A percentile compares a stretch with the other conserved stretches of the same genome.
Conservation (phyloP, 495 filamentous ascomycete species). For the Oidiodendron maius region DNA sequence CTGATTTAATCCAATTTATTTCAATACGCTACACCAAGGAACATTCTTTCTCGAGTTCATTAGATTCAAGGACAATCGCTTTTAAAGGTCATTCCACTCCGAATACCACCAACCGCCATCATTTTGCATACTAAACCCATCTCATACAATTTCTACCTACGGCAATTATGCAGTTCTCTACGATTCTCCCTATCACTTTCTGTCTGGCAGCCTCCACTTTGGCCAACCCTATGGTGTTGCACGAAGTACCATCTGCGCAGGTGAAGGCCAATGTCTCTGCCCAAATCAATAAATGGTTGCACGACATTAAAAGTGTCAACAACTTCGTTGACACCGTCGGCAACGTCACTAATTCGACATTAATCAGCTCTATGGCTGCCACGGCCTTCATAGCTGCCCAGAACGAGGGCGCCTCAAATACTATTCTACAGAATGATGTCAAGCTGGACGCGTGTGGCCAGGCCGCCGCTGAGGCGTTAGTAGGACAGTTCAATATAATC, state of each 20-base stretch:
- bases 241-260: neutral
- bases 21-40: neutral
- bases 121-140: slow-evolving; percentile 5
- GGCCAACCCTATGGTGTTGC: slow-evolving; percentile 1
- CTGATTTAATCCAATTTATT: neutral
- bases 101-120: slow-evolving; percentile 5
- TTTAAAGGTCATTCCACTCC: neutral
- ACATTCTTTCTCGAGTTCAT: slow-evolving; percentile 7
- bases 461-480: slow-evolving; percentile 4
- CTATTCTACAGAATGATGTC: slow-evolving; percentile 6
- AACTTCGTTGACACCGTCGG: slow-evolving; percentile 7
- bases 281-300: slow-evolving; percentile 5
- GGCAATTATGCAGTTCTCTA: slow-evolving; percentile 11
- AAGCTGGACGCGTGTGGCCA: slow-evolving; percentile 4
- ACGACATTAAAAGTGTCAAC: slow-evolving; percentile 9
- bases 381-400: slow-evolving; percentile 9
- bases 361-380: slow-evolving; percentile 10
- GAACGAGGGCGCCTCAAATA: slow-evolving; percentile 10
- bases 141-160: neutral
- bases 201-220: slow-evolving; percentile 7
- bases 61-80: slow-evolving; percentile 6
- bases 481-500: slow-evolving; percentile 9
- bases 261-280: slow-evolving; percentile 9
- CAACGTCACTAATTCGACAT: slow-evolving; percentile 1
- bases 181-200: slow-evolving; percentile 5